Conservation (phyloP, 1,139 yeast species). For the Candida sp. region DNA sequence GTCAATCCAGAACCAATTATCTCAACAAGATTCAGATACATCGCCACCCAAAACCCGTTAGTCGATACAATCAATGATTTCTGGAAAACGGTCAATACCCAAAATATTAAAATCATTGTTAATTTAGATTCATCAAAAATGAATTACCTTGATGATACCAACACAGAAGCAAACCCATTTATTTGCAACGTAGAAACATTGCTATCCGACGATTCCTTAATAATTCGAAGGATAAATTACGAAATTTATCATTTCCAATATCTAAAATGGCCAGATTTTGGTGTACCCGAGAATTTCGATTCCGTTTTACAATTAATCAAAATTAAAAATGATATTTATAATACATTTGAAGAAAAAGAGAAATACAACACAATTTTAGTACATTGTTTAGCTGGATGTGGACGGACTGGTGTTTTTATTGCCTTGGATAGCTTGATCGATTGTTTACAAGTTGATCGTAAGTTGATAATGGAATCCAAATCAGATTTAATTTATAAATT, state of each 20-base stretch:
- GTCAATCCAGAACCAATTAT: slow-evolving; percentile 18
- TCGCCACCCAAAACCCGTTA: slow-evolving; percentile 46
- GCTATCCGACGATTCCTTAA: slow-evolving; percentile 11
- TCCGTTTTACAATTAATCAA: slow-evolving; percentile 52
- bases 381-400: slow-evolving; percentile 86
- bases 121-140: slow-evolving; percentile 52
- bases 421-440: slow-evolving; percentile 39
- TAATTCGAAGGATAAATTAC: slow-evolving; percentile 18
- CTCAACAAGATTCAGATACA: slow-evolving; percentile 19
- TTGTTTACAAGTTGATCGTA: slow-evolving; percentile 11
- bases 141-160: neutral
- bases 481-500: slow-evolving; percentile 51
- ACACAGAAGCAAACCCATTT: slow-evolving; percentile 9
- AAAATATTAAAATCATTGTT: slow-evolving; percentile 59
- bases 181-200: slow-evolving; percentile 8
- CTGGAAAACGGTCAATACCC: slow-evolving; percentile 47
- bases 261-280: slow-evolving; percentile 80
- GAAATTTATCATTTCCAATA: slow-evolving; percentile 63
- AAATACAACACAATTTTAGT: slow-evolving; percentile 27
- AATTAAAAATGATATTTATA: slow-evolving; percentile 40
- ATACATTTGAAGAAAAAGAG: slow-evolving; percentile 8
- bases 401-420: slow-evolving; percentile 76
- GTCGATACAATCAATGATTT: slow-evolving; percentile 38
- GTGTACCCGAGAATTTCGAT: slow-evolving; percentile 54
- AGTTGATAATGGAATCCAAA: slow-evolving; percentile 8